Evolutionary conservation across 768 basidiomycete genomes (phyloP).

Genomic region (Russula sp.): DNA sequence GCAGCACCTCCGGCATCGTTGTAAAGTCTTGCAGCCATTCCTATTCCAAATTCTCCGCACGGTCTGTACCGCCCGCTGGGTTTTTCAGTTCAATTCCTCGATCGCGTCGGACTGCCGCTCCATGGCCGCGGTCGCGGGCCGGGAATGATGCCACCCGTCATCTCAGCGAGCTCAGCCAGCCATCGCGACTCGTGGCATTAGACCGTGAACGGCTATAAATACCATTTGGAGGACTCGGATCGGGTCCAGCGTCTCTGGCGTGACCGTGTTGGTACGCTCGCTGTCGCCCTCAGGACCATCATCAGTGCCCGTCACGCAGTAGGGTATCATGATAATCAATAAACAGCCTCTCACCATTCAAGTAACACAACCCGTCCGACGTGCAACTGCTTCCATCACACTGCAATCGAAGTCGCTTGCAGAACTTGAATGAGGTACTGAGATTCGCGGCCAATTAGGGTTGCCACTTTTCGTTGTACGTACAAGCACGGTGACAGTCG

Average conservation of each 20-base stretch:
- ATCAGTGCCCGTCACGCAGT: not conserved
- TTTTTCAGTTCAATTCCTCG: not conserved
- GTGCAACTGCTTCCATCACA: no score
- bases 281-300: not conserved
- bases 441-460: no score
- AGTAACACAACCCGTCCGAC: no score
- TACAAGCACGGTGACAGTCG: no score
- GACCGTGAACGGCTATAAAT: not conserved
- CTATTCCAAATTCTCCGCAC: not conserved
- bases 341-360: no score
- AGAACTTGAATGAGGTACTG: no score
- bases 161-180: constrained; percentile 1
- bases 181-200: not conserved
- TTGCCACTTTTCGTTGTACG: no score
- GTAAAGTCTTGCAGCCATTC: not conserved
- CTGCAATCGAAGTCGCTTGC: no score
- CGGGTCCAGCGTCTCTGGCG: not conserved
- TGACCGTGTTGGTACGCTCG: not conserved
- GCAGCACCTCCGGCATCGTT: not conserved
- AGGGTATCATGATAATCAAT: no score
- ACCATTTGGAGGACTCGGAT: not conserved
- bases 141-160: not conserved
- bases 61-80: not conserved
- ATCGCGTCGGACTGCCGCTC: not conserved
- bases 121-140: not conserved